Percentiles rank a stretch among this genome's conserved stretches.
These are phyloP conservation scores for Podaxis mareebaensis DNA, from an alignment of 768 basidiomycete species.

Conservation along the genomic window DNA sequence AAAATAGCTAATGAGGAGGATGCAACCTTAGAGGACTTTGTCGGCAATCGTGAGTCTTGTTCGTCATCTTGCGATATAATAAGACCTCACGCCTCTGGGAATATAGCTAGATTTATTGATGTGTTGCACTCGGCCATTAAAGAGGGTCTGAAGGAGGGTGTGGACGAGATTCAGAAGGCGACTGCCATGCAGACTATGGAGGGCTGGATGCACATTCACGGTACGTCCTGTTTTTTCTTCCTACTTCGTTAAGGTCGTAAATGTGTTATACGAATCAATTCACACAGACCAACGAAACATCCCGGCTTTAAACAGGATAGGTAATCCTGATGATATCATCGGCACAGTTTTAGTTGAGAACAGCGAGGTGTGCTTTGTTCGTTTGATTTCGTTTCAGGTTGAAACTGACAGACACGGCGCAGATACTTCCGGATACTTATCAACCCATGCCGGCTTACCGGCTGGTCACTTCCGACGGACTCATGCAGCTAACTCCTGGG, in stretches of 20 bases:
- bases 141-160: conserved; percentile 50
- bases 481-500: conserved; percentile 68
- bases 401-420: not conserved
- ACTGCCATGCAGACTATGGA: conserved; percentile 63
- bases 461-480: conserved; percentile 73
- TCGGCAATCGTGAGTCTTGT: conserved; percentile 60
- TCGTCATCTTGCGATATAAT: not conserved
- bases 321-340: conserved; percentile 84
- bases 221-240: conserved; percentile 26
- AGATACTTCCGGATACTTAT: conserved; percentile 75
- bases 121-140: conserved; percentile 63
- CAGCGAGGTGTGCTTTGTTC: conserved; percentile 48
- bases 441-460: conserved; percentile 85
- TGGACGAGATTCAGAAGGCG: conserved; percentile 67
- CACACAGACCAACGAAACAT: conserved; percentile 70
- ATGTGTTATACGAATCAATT: not conserved
- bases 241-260: not conserved
- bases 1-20: conserved; percentile 34
- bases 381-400: not conserved
- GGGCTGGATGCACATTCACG: conserved; percentile 90
- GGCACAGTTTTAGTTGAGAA: conserved; percentile 72
- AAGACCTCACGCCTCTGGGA: not conserved
- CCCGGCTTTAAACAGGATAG: conserved; percentile 73
- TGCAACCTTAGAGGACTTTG: conserved; percentile 69
- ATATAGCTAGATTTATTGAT: conserved; percentile 55